These are phyloP conservation scores for Aspergillus sclerotioniger DNA, from an alignment of 495 filamentous ascomycete genomes.

Conservation along the genomic window DNA sequence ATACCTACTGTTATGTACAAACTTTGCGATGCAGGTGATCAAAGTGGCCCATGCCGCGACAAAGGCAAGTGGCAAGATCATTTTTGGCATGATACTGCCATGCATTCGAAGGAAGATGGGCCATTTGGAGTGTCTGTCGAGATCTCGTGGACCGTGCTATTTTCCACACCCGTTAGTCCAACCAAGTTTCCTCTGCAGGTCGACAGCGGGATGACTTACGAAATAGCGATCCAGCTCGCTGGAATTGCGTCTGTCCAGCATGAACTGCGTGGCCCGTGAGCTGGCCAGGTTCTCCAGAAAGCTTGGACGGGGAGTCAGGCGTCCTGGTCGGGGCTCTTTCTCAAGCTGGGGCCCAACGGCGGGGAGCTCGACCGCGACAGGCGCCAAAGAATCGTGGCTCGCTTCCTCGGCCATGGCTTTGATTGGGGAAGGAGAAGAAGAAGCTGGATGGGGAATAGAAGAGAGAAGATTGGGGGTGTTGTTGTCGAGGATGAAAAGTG, in stretches of 20 bases:
- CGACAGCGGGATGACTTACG: constrained; percentile 27
- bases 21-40: constrained; percentile 62
- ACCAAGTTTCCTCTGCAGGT: background rate
- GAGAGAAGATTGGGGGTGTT: background rate
- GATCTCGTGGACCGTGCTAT: constrained; percentile 61
- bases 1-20: constrained; percentile 48
- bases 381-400: background rate
- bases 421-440: background rate
- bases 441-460: background rate
- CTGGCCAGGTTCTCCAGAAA: constrained; percentile 38
- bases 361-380: background rate
- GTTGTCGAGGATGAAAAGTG: background rate
- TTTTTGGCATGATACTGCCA: constrained; percentile 75
- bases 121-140: constrained; percentile 76
- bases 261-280: constrained; percentile 39
- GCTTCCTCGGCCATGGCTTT: constrained; percentile 1
- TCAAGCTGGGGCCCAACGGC: constrained; percentile 15
- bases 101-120: constrained; percentile 77
- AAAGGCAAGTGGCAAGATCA: constrained; percentile 70
- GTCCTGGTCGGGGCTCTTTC: constrained; percentile 23
- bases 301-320: constrained; percentile 37
- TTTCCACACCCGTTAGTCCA: constrained; percentile 11
- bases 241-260: constrained; percentile 29
- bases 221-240: constrained; percentile 47
- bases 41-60: constrained; percentile 67